Conservation (phyloP, 805 yeast genomes). For the Wickerhamomyces pijperi region DNA sequence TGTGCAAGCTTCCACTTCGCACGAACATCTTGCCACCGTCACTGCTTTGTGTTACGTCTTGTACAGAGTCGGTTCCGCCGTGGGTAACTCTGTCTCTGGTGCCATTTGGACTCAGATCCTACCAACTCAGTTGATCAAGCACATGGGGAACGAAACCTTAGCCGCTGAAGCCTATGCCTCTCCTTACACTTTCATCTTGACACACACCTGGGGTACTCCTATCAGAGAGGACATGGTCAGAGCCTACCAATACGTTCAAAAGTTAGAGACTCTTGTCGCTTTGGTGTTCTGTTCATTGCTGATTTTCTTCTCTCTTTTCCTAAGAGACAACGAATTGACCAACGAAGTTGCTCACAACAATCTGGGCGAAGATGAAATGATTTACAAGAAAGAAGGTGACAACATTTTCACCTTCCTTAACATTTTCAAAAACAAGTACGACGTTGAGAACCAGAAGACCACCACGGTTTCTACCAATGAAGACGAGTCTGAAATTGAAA, state of each 20-base stretch:
- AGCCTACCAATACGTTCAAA: conserved; percentile 51
- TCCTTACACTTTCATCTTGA: conserved; percentile 38
- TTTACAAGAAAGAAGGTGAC: conserved; percentile 12
- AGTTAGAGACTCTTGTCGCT: conserved; percentile 43
- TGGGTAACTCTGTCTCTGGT: conserved; percentile 56
- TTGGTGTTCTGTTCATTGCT: conserved; percentile 39
- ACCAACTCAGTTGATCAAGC: conserved; percentile 27
- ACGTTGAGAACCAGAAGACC: background rate
- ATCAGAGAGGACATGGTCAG: conserved; percentile 45
- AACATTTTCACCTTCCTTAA: conserved; percentile 9
- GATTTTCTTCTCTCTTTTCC: conserved; percentile 31
- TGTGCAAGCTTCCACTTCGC: conserved; percentile 47
- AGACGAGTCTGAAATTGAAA: too few relatives aligned
- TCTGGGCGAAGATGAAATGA: conserved; percentile 12
- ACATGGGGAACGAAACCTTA: conserved; percentile 24
- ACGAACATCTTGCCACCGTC: conserved; percentile 59
- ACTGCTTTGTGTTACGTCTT: conserved; percentile 45
- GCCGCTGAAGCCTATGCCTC: conserved; percentile 37
- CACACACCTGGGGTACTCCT: conserved; percentile 52
- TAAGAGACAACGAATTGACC: conserved; percentile 39
- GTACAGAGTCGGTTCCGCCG: conserved; percentile 54
- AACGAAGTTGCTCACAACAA: conserved; percentile 17
- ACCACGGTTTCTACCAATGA: too few relatives aligned
- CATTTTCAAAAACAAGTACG: background rate
- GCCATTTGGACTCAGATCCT: conserved; percentile 63